Evolutionary conservation across 306 rosid genomes (phyloP).

Genomic region (Quercus dentata): DNA sequence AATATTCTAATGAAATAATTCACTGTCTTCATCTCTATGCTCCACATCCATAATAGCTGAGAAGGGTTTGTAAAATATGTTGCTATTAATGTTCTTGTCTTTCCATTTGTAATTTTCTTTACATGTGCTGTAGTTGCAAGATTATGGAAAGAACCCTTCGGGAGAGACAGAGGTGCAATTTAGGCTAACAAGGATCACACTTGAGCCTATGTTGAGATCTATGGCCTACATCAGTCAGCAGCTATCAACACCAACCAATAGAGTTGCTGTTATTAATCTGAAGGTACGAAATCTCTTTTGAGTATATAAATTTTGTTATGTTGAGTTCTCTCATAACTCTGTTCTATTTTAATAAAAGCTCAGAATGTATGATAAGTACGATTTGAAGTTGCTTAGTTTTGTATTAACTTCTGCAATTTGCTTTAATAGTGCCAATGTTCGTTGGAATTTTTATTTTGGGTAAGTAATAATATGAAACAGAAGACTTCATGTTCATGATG

Average conservation of each 20-base stretch:
- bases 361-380: neutral
- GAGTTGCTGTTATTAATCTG: slow-evolving; percentile 74
- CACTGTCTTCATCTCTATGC: neutral
- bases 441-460: too few species aligned
- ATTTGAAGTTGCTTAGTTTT: neutral
- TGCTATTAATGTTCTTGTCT: slow-evolving; percentile 24
- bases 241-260: slow-evolving; percentile 61
- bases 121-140: slow-evolving; percentile 53
- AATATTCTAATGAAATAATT: slow-evolving; percentile 9
- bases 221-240: slow-evolving; percentile 74
- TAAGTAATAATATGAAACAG: too few species aligned
- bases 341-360: neutral
- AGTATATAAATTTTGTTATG: neutral
- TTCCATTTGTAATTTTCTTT: slow-evolving; percentile 19
- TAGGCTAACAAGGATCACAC: slow-evolving; percentile 59
- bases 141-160: slow-evolving; percentile 53
- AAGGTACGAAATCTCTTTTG: slow-evolving; percentile 37
- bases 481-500: too few species aligned
- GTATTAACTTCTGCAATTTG: neutral
- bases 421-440: neutral
- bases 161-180: slow-evolving; percentile 74
- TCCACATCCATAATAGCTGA: neutral
- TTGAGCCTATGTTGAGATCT: slow-evolving; percentile 80
- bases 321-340: neutral
- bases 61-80: slow-evolving; percentile 2